Evolutionary conservation across 495 filamentous ascomycete species (phyloP), one percentile per base, ranked within the genome.

Genomic region (Pyrenopolyporus hunteri): DNA sequence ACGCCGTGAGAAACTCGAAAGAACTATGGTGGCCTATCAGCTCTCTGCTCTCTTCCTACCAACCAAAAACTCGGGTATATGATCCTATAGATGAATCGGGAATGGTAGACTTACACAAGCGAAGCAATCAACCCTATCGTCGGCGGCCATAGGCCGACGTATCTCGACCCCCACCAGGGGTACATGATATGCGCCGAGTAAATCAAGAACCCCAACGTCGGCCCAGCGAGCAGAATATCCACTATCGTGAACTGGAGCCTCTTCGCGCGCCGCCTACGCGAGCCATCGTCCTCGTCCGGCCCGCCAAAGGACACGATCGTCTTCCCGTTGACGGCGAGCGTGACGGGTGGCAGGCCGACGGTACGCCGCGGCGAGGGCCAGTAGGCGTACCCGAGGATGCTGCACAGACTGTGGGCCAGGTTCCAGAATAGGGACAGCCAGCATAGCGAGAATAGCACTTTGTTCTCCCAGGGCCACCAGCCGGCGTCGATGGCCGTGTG

Each of bases 391-490:
- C 66, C 66, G 8, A 69, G 32, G 6, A 69, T 36, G 19, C 57
- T 62, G 26, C 51, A 60, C 4, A 58, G 19, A 10, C 42, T 57
- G 23, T 69, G 66, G 10, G 57, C 51, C 20, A 66, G 49, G 49
- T 69, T 69, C 66, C 66, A 69, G 35, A 62, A 62, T n/a, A 69
- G 17, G 25, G 39, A 35, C 16, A 66, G 20, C 66, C 66, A 69
- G 47, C 62, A 66, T 8, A 69, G 29, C 13, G 62, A 59, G 39
- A 69, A 69, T 14, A 69, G 50, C 17, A 69, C 57, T 50, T 69
- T 69, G 20, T 69, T 58, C 51, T 69, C 62, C 66, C 66, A 69
- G 14, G 66, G 66, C 66, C 66, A 69, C 66, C 66, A 69, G 22
- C 62, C 66, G 9, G 66, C 66, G 25, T 69, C 66, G 39, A 69